Evolutionary conservation across 345 rosid species (phyloP), one percentile per base, ranked within the genome.

Genomic region (Camelina hispida): DNA sequence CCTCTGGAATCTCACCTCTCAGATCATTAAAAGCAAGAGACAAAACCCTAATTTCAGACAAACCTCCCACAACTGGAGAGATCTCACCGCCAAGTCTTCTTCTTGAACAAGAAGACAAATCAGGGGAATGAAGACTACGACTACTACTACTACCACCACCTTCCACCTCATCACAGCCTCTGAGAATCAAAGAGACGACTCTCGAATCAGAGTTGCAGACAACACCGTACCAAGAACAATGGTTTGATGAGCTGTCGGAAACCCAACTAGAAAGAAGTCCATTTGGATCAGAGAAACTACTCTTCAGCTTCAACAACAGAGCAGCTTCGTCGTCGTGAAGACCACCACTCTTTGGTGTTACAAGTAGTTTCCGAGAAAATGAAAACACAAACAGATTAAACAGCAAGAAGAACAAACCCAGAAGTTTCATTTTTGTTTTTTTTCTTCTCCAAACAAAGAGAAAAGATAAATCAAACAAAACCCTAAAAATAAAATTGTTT

Each of bases 161-260:
- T 51, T 72, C n/a, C 51, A 2, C 23, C 7, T 23, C 78, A 44
- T 52, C 75, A 64, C 80, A 73, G 20, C 84, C 83, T 8, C 76
- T 57, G 52, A 86, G 69, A 6, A 54, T 79, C 5, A 84, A 6
- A 46, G 83, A 81, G 75, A 80, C 77, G 63, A 81, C 85, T 40
- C 61, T 76, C 3, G 56, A 77, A 61, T 68, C 60, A 22, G 84
- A 75, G 84, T 84, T 79, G 60, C 88, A 86, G 6, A 83, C 51
- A 7, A 84, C 87, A 35, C 87, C 90, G 35, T 17, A 52, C 86
- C 85, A 86, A 7, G 87, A 83, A 73, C 86, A 86, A 71, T 76
- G 83, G 69, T 72, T 59, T 16, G 73, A 58, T 18, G 71, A 58
- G 57, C 35, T 76, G 69, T 55, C 32, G 2, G 79, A 53, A 70